Evolutionary conservation across 345 rosid species (phyloP).

Genomic region (Lepidium aucheri): DNA sequence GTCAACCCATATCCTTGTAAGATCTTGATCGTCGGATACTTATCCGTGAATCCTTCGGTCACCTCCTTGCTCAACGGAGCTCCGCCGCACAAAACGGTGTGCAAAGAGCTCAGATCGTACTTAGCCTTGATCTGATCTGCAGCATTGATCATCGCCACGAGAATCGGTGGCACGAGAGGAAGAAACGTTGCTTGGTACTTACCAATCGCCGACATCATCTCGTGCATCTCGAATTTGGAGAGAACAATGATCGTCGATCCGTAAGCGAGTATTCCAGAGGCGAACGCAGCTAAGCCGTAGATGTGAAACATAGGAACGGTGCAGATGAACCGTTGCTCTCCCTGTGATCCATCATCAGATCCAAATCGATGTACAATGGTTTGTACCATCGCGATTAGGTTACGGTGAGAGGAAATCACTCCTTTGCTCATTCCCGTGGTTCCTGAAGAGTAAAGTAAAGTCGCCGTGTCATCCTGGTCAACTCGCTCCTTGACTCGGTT

Average conservation of each 20-base stretch:
- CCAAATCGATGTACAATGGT: slow-evolving; percentile 30
- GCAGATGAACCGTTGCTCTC: slow-evolving; percentile 55
- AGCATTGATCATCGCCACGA: slow-evolving; percentile 52
- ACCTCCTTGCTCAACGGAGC: slow-evolving; percentile 85
- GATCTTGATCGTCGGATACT: slow-evolving; percentile 50
- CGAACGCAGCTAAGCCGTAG: slow-evolving; percentile 79
- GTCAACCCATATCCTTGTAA: slow-evolving; percentile 83
- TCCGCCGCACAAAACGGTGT: slow-evolving; percentile 55
- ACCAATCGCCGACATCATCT: slow-evolving; percentile 59
- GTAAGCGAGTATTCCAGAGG: slow-evolving; percentile 56
- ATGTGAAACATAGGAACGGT: slow-evolving; percentile 96
- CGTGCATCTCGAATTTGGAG: slow-evolving; percentile 70
- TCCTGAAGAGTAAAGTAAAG: slow-evolving; percentile 88
- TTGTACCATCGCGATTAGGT: slow-evolving; percentile 48
- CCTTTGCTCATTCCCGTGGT: slow-evolving; percentile 93
- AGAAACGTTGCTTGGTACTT: slow-evolving; percentile 54
- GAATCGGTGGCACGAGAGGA: slow-evolving; percentile 84
- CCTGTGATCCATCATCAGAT: slow-evolving; percentile 35
- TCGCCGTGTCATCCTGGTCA: slow-evolving; percentile 72
- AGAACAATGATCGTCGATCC: slow-evolving; percentile 71
- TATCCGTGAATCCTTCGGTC: slow-evolving; percentile 51
- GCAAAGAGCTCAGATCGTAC: slow-evolving; percentile 62
- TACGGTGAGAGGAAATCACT: slow-evolving; percentile 59
- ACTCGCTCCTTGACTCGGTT: slow-evolving; percentile 55
- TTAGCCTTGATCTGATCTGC: slow-evolving; percentile 43